A percentile compares a stretch with the other conserved stretches of the same genome.
phyloP scores from a whole-genome alignment of 306 rosid genomes.

The Purshia tridentata region DNA sequence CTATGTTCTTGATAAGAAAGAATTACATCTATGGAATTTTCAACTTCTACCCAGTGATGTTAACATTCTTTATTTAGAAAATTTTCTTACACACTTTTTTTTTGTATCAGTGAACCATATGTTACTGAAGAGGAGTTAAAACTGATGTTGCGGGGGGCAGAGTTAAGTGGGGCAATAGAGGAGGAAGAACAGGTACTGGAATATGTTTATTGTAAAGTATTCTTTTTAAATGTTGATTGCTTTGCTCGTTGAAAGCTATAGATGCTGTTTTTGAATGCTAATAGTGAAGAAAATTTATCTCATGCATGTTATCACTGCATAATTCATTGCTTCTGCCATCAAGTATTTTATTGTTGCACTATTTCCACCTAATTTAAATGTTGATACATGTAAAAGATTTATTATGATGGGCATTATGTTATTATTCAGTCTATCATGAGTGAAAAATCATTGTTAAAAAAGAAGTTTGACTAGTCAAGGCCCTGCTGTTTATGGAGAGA shows the following conservation, averaged over 20 bases:
- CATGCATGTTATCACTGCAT: background rate
- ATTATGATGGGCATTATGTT: background rate
- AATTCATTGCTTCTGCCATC: background rate
- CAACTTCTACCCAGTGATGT: background rate
- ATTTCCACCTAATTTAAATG: background rate
- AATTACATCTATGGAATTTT: background rate
- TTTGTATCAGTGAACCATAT: slow-evolving; percentile 76
- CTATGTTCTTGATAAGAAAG: background rate
- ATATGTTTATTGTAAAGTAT: background rate
- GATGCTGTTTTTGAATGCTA: background rate
- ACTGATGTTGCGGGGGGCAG: slow-evolving; percentile 98
- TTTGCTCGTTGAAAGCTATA: background rate
- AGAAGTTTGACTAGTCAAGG: background rate
- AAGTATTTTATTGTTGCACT: background rate
- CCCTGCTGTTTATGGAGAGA: background rate
- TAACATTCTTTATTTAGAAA: background rate
- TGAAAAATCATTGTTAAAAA: background rate
- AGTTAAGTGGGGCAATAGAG: slow-evolving; percentile 97
- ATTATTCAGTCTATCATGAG: background rate
- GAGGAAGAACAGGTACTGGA: slow-evolving; percentile 97
- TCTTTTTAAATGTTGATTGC: slow-evolving; percentile 6
- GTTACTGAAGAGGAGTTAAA: slow-evolving; percentile 98
- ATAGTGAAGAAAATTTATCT: background rate
- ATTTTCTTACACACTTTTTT: background rate
- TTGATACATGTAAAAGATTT: background rate